Percentiles rank a stretch among this genome's conserved stretches.
Conservation (phyloP, 129 eudicot species). For the Pseudognaphalium luteoalbum region DNA sequence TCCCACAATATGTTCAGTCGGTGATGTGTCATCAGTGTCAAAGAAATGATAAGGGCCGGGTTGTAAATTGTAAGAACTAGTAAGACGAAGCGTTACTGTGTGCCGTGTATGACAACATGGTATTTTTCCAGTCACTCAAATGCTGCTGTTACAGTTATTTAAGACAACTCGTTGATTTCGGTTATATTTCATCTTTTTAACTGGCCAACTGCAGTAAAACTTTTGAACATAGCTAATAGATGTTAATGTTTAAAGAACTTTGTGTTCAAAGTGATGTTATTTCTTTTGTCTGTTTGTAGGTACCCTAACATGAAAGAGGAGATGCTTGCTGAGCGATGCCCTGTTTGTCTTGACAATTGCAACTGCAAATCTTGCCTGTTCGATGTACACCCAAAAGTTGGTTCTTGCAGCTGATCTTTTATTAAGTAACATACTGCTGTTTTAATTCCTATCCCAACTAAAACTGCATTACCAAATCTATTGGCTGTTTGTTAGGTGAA, state of each 20-base stretch:
- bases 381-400: constrained; percentile 43
- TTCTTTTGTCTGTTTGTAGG: constrained; percentile 42
- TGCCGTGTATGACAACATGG: constrained; percentile 64
- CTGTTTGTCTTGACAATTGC: constrained; percentile 75
- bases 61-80: constrained; percentile 63
- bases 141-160: not conserved
- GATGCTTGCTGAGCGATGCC: constrained; percentile 68
- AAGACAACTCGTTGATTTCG: not conserved
- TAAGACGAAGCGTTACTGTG: constrained; percentile 58
- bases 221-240: not conserved
- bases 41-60: constrained; percentile 81
- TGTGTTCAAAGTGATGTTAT: no score
- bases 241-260: not conserved
- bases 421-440: not conserved
- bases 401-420: not conserved
- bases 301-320: constrained; percentile 65
- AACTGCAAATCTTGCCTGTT: constrained; percentile 84
- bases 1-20: constrained; percentile 3
- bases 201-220: not conserved
- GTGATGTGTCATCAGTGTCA: constrained; percentile 86
- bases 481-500: constrained; percentile 27
- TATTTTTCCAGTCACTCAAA: constrained; percentile 4
- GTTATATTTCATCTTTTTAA: no score
- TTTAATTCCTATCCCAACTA: not conserved
- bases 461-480: not conserved